A percentile compares a stretch with the other conserved stretches of the same genome.
phyloP scores from a whole-genome alignment of 108 stramenopile genomes.

The Bacterosira constricta region DNA sequence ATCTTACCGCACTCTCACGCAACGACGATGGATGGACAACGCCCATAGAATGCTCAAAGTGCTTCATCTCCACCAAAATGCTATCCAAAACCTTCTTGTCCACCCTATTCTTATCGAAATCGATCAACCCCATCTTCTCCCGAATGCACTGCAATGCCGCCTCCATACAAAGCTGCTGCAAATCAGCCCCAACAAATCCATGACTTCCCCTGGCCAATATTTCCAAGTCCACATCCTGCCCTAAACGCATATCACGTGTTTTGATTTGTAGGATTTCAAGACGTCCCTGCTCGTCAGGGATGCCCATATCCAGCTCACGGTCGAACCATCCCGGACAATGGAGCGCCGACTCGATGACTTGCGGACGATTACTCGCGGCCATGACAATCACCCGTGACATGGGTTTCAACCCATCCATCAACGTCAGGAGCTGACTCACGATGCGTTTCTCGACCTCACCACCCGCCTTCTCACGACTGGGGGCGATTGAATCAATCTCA shows the following conservation, averaged over 20 bases:
- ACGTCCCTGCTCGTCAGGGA: slow-evolving; percentile 98
- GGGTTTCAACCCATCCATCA: slow-evolving; percentile 97
- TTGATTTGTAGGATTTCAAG: slow-evolving; percentile 97
- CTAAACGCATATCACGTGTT: slow-evolving; percentile 93
- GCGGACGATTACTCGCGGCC: slow-evolving; percentile 97
- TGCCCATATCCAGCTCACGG: slow-evolving; percentile 97
- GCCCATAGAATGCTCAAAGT: slow-evolving; percentile 91
- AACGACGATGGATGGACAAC: slow-evolving; percentile 90
- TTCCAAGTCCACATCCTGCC: slow-evolving; percentile 81
- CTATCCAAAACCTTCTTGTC: slow-evolving; percentile 75
- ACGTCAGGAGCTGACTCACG: slow-evolving; percentile 95
- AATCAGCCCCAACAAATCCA: slow-evolving; percentile 98
- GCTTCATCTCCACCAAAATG: slow-evolving; percentile 86
- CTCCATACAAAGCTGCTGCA: slow-evolving; percentile 95
- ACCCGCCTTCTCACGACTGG: slow-evolving; percentile 96
- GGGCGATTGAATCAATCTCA: slow-evolving; percentile 99
- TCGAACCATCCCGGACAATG: slow-evolving; percentile 98
- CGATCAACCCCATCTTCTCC: slow-evolving; percentile 81
- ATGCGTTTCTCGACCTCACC: slow-evolving; percentile 96
- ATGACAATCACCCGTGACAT: slow-evolving; percentile 96
- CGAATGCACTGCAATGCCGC: slow-evolving; percentile 96
- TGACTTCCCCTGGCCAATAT: slow-evolving; percentile 95
- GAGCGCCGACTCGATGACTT: slow-evolving; percentile 95
- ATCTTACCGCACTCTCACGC: slow-evolving; percentile 93
- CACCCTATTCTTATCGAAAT: slow-evolving; percentile 86